Conservation (phyloP, 75 land plant species). For the Sequoia sempervirens region DNA sequence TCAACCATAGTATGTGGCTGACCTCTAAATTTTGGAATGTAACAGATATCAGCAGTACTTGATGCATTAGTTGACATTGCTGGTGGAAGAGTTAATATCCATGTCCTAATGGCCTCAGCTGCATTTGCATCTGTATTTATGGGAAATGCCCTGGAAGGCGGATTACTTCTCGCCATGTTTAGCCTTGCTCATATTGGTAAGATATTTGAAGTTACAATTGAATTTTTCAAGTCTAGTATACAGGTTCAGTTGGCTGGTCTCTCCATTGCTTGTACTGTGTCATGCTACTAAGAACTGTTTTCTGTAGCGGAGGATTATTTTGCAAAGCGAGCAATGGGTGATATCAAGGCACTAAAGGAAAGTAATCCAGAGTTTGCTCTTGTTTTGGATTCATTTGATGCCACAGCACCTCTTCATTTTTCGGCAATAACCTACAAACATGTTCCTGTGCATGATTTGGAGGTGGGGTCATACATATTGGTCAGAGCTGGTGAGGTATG, state of each 20-base stretch:
- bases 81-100: conserved; percentile 92
- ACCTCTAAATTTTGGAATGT: neutral
- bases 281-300: neutral
- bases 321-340: conserved; percentile 77
- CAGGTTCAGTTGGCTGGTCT: neutral
- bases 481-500: conserved; percentile 98
- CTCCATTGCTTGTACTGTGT: neutral
- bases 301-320: conserved; percentile 95
- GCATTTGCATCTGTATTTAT: conserved; percentile 95
- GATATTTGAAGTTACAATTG: neutral
- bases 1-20: neutral
- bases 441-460: conserved; percentile 68
- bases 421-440: conserved; percentile 56
- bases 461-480: conserved; percentile 75
- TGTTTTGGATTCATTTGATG: conserved; percentile 55
- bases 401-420: conserved; percentile 27
- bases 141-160: conserved; percentile 97
- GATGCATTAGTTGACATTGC: conserved; percentile 82
- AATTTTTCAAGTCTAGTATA: neutral
- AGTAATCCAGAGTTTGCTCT: conserved; percentile 92
- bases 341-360: conserved; percentile 93
- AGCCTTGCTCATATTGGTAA: conserved; percentile 96
- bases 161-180: conserved; percentile 96
- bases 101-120: conserved; percentile 97
- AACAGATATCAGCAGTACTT: conserved; percentile 81